Evolutionary conservation across 768 basidiomycete species (phyloP).

Genomic region (Amanita rubescens): DNA sequence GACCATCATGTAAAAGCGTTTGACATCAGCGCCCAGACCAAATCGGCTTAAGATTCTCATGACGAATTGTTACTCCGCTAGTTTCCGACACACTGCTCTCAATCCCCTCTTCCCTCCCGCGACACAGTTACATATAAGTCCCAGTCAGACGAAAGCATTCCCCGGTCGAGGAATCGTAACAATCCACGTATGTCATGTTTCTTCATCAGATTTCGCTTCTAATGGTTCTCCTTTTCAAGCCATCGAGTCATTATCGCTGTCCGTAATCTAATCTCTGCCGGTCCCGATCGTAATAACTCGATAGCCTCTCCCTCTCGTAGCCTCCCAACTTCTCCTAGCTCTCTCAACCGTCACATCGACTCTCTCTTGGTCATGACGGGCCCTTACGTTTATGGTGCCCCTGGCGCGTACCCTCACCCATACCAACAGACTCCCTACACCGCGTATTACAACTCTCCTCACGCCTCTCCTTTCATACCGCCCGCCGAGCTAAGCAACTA

Average conservation of each 20-base stretch:
- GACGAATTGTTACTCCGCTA: no score
- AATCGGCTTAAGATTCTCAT: no score
- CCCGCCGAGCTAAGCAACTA: slow-evolving; percentile 1
- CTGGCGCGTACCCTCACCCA: background rate
- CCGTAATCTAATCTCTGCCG: background rate
- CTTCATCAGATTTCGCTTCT: background rate
- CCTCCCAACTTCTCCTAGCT: background rate
- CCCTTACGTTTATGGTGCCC: background rate
- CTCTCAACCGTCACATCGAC: background rate
- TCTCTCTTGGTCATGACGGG: background rate
- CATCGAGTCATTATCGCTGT: background rate
- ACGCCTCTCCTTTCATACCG: slow-evolving; percentile 5
- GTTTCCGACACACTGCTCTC: no score
- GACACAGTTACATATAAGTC: no score
- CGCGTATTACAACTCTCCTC: slow-evolving; percentile 2
- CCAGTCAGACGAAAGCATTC: no score
- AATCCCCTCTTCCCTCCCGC: no score
- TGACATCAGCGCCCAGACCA: no score
- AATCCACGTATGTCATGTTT: background rate
- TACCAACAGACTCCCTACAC: slow-evolving; percentile 6
- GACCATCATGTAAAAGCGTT: no score
- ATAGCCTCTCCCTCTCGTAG: background rate
- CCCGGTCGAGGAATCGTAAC: no score
- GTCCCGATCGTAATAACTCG: background rate
- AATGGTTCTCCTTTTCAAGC: background rate